These are phyloP conservation scores for Fusarium napiforme DNA, from an alignment of 2,329 filamentous ascomycete genomes.

Conservation along the genomic window DNA sequence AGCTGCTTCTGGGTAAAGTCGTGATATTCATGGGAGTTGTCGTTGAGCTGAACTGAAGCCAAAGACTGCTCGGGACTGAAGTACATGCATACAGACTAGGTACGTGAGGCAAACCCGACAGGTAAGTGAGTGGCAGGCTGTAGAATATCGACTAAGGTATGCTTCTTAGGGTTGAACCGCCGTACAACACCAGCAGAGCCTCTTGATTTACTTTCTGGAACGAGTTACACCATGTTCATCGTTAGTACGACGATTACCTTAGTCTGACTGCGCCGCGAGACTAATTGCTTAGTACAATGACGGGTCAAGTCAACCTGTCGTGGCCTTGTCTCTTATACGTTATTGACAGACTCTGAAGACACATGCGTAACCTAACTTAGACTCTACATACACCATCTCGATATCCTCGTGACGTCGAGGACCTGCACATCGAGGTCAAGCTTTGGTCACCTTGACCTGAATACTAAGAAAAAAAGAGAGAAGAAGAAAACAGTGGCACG, in stretches of 20 bases:
- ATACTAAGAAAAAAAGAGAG: background rate
- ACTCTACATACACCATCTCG: constrained; percentile 15
- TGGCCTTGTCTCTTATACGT: background rate
- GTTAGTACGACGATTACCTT: background rate
- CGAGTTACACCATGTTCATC: background rate
- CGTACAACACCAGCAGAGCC: constrained; percentile 1
- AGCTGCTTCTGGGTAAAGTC: background rate
- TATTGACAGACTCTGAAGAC: background rate
- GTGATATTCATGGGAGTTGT: background rate
- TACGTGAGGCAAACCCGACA: background rate
- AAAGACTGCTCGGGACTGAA: background rate
- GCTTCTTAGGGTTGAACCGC: background rate
- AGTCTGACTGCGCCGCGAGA: background rate
- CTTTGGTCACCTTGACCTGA: background rate
- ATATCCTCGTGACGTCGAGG: constrained; percentile 1
- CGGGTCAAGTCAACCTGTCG: background rate
- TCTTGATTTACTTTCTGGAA: background rate
- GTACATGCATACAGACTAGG: background rate
- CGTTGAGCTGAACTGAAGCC: background rate
- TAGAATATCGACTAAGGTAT: background rate
- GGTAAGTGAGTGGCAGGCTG: background rate
- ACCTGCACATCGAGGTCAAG: background rate
- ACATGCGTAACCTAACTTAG: background rate
- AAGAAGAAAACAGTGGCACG: background rate
- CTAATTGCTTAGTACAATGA: background rate